Base-by-base conservation (phyloP, 2,329 filamentous ascomycete genomes). In the Beauveria rudraprayagi region DNA sequence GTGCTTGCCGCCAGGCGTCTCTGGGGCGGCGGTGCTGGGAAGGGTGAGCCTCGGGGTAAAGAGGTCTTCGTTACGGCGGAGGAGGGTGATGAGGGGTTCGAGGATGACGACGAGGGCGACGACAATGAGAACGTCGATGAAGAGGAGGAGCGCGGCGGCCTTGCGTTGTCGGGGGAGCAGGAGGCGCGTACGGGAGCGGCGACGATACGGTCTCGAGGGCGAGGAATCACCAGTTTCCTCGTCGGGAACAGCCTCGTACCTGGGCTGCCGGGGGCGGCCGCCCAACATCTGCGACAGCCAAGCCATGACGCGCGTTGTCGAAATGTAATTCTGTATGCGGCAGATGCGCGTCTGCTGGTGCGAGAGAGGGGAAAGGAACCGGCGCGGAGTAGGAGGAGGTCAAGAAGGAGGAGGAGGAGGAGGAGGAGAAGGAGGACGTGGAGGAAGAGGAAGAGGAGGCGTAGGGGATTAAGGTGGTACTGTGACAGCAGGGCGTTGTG, bases 1-100 rank as follows among this genome's bases (percentile, higher is more conserved):
- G 62, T 86, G 82, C 69, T 89, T 89, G 68, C 81, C 83, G 71
- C 88, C 87, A 17, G 85, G 87, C 70, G 86, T 85, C 75, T 89
- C 86, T 61, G 89, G 86, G 69, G 88, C 88, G 73, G 28, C 57
- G 30, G 59, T 51, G 37, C 62, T 51, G 57, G 48, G 58, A 5
- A 70, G 61, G 1, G 56, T 63, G 53, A 73, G 65, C 7, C 64
- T 66, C 41, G 69, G 64, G 28, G 63, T 65, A 10, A 73, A 73
- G 5, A 73, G 62, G 61, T 73, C 70, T 19, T 72, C 65, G 59
- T 73, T 73, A 19, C 70, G 64, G 67, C 89, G 78, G 50, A 92
- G 79, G 11, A 92, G 80, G 9, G 84, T 83, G 62, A 92, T 80
- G 41, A 92, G 80, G 9, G 87, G 90, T 75, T 85, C 89, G 68